Evolutionary conservation across 805 yeast species (phyloP), one percentile per base, ranked within the genome.

Genomic region (Kockiozyma suomiensis): DNA sequence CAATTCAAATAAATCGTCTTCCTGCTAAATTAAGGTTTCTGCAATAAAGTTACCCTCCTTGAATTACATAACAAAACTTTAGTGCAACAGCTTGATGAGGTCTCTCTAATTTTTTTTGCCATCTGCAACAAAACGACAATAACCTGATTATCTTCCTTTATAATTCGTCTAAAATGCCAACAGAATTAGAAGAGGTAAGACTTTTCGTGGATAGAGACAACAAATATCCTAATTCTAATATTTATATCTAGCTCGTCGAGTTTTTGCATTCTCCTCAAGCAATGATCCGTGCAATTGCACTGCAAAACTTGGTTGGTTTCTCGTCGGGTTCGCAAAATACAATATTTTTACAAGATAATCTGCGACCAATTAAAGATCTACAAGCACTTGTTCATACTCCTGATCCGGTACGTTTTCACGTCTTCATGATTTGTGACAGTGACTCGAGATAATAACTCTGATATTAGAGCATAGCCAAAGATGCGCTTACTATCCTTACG

Each of bases 231-330:
- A 53, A 37, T 30, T 21, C 52, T 50, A 40, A 26, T 28, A 23
- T 38, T 54, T 48, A 32, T 43, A 54, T 53, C 25, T 69, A 82
- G 77, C 77, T 92, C 46, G 96, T 90, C 23, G 84, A 80, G 50
- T 91, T 92, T 70, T 78, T 92, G 62, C 97, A 89, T 72, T 83
- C 93, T 6, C 86, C 88, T 1, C 90, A 87, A 70, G 85, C 88
- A 1, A 86, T 87, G 10, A 88, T 90, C 33, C 84, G 87, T 60
- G 90, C 86, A 67, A 86, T 91, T 58, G 97, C 97, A 0, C 77
- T 92, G 50, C 94, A 88, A 68, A 85, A 90, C 71, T 73, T 91
- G 56, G 90, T 90, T 12, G 96, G 92, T 1, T 89, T 81, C 72
- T 86, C 96, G 8, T 83, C 85, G 48, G 93, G 93, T 7, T 79